Evolutionary conservation across 306 rosid species (phyloP).

Genomic region (barrel medic (Medicago truncatula)): DNA sequence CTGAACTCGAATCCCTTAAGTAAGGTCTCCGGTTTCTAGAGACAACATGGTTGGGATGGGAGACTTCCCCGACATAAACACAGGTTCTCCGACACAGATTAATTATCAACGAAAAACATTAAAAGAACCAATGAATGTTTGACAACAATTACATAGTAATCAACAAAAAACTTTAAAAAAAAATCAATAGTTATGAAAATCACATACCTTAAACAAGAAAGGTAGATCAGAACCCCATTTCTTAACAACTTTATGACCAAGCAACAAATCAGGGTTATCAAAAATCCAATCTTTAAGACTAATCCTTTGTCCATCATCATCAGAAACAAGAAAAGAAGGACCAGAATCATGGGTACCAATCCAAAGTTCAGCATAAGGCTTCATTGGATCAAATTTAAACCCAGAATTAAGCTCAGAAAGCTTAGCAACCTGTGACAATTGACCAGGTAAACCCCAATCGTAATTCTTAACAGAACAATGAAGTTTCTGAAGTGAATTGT

Average conservation of each 20-base stretch:
- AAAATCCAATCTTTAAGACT: conserved; percentile 79
- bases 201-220: conserved; percentile 79
- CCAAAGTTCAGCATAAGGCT: conserved; percentile 92
- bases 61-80: too few relatives aligned
- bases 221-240: conserved; percentile 93
- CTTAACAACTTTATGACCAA: conserved; percentile 67
- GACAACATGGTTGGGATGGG: too few relatives aligned
- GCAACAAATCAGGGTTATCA: conserved; percentile 67
- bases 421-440: conserved; percentile 66
- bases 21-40: too few relatives aligned
- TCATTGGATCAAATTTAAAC: conserved; percentile 52
- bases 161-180: too few relatives aligned
- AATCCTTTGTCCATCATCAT: conserved; percentile 31
- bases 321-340: conserved; percentile 67
- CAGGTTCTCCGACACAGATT: too few relatives aligned
- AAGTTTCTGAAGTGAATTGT: conserved; percentile 52
- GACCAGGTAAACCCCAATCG: conserved; percentile 82
- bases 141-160: neutral
- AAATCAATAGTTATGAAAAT: neutral
- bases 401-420: conserved; percentile 65
- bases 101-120: too few relatives aligned
- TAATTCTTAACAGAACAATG: conserved; percentile 75
- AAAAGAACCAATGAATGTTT: too few relatives aligned
- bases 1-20: neutral
- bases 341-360: conserved; percentile 94